phyloP scores from a whole-genome alignment of 2,329 filamentous ascomycete species.

The Pyrenochaeta sp. region DNA sequence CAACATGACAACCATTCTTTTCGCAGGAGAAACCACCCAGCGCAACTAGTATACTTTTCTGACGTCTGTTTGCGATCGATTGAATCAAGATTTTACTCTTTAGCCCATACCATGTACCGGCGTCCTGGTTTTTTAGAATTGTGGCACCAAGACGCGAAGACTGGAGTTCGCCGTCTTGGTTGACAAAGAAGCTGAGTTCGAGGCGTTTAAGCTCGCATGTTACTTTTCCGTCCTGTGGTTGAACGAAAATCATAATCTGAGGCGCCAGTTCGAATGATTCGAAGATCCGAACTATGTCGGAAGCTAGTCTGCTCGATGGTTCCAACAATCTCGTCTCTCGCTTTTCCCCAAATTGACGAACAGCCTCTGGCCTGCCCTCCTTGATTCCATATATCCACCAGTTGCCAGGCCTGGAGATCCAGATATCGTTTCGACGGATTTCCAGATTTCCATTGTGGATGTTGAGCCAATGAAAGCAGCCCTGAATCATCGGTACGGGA shows the following conservation, averaged over 20 bases:
- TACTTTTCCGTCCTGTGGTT: constrained; percentile 41
- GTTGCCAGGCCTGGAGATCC: constrained; percentile 47
- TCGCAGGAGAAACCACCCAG: constrained; percentile 54
- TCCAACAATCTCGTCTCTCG: constrained; percentile 56
- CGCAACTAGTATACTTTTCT: constrained; percentile 64
- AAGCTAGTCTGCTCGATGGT: constrained; percentile 54
- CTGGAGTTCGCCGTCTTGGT: constrained; percentile 50
- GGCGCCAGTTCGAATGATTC: constrained; percentile 56
- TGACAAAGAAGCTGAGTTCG: constrained; percentile 63
- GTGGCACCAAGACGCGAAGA: constrained; percentile 60
- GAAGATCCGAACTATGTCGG: constrained; percentile 56
- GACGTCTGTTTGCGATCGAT: constrained; percentile 48
- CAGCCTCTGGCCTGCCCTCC: constrained; percentile 8
- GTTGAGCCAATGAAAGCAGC: constrained; percentile 69
- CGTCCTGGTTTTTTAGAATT: constrained; percentile 62
- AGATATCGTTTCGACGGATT: constrained; percentile 57
- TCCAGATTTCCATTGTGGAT: constrained; percentile 57
- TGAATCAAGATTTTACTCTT: constrained; percentile 65
- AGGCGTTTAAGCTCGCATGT: constrained; percentile 61
- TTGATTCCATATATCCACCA: constrained; percentile 51
- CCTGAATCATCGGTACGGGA: constrained; percentile 58
- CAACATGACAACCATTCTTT: constrained; percentile 50
- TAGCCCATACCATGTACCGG: constrained; percentile 67
- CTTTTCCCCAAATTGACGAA: constrained; percentile 26
- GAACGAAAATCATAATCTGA: constrained; percentile 59